These are phyloP conservation scores for Protea cynaroides DNA, from an alignment of 164 flowering plant species.

Conservation along the genomic window DNA sequence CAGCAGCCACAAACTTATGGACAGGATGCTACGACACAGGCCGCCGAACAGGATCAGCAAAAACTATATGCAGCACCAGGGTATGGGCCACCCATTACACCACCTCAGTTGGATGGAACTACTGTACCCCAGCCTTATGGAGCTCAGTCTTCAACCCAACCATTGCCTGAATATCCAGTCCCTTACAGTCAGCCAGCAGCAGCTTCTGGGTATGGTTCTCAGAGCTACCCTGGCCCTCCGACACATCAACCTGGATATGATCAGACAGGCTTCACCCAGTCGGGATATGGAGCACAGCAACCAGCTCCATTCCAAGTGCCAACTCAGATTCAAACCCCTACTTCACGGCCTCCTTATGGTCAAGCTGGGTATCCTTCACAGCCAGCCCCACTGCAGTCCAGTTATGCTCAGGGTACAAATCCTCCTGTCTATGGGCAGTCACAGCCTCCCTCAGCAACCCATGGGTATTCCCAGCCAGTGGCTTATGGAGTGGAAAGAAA, in stretches of 20 bases:
- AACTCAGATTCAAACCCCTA: neutral
- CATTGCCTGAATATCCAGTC: constrained; percentile 20
- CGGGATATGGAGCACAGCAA: constrained; percentile 14
- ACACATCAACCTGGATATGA: constrained; percentile 19
- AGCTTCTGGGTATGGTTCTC: constrained; percentile 15
- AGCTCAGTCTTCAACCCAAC: constrained; percentile 7
- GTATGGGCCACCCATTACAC: constrained; percentile 20
- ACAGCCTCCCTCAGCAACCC: constrained; percentile 13
- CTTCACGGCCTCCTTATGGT: constrained; percentile 22
- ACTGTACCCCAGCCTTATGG: constrained; percentile 17
- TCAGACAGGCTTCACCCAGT: constrained; percentile 11
- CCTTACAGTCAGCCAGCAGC: constrained; percentile 21
- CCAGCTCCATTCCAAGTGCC: constrained; percentile 8
- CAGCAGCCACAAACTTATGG: constrained; percentile 33
- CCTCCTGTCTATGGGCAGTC: constrained; percentile 9
- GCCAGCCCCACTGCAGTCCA: constrained; percentile 12
- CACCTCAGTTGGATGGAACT: constrained; percentile 20
- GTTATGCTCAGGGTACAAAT: constrained; percentile 11
- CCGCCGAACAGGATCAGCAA: constrained; percentile 21
- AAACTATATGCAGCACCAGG: constrained; percentile 21
- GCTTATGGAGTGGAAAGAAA: constrained; percentile 21
- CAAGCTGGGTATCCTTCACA: constrained; percentile 24
- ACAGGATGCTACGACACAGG: constrained; percentile 19
- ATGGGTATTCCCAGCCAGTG: constrained; percentile 8
- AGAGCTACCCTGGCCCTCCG: constrained; percentile 9